Conservation (phyloP, 371 early-diverging fungal species). For the Zancudomyces culisetae region DNA sequence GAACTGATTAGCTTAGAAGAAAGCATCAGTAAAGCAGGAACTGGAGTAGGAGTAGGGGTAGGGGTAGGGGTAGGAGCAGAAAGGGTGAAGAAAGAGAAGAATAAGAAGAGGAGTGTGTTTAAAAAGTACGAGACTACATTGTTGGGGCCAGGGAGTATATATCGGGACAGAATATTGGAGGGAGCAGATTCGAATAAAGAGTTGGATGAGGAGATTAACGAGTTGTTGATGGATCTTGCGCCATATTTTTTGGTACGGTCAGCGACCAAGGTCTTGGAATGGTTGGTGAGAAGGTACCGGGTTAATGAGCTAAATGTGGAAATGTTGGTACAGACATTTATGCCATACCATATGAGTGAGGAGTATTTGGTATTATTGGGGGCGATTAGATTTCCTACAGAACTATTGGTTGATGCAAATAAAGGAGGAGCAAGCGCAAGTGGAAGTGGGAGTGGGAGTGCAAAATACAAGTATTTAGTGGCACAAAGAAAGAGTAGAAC, state of each 20-base stretch:
- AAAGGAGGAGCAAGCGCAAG: no score
- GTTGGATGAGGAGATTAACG: slow-evolving; percentile 50
- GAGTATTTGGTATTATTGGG: slow-evolving; percentile 63
- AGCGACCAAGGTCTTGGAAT: slow-evolving; percentile 76
- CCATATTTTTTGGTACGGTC: slow-evolving; percentile 65
- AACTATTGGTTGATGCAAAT: neutral
- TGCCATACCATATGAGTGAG: slow-evolving; percentile 86
- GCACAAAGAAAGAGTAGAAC: slow-evolving; percentile 19
- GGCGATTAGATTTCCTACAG: slow-evolving; percentile 26
- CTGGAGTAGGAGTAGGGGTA: no score
- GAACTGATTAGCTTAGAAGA: slow-evolving; percentile 45
- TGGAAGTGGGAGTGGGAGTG: no score
- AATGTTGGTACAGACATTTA: slow-evolving; percentile 44
- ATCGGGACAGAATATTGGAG: slow-evolving; percentile 53
- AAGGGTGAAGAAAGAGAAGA: slow-evolving; percentile 40
- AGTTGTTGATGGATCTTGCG: slow-evolving; percentile 53
- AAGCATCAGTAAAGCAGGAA: no score
- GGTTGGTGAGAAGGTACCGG: slow-evolving; percentile 78
- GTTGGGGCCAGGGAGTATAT: slow-evolving; percentile 63
- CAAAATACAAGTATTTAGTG: slow-evolving; percentile 14
- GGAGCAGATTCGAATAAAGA: slow-evolving; percentile 61
- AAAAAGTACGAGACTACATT: slow-evolving; percentile 47
- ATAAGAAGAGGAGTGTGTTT: slow-evolving; percentile 47
- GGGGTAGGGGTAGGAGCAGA: slow-evolving; percentile 67
- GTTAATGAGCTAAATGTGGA: slow-evolving; percentile 74